These are phyloP conservation scores for Cutaneotrichosporon sp. DNA, from an alignment of 1,284 basidiomycete genomes.

Conservation along the genomic window DNA sequence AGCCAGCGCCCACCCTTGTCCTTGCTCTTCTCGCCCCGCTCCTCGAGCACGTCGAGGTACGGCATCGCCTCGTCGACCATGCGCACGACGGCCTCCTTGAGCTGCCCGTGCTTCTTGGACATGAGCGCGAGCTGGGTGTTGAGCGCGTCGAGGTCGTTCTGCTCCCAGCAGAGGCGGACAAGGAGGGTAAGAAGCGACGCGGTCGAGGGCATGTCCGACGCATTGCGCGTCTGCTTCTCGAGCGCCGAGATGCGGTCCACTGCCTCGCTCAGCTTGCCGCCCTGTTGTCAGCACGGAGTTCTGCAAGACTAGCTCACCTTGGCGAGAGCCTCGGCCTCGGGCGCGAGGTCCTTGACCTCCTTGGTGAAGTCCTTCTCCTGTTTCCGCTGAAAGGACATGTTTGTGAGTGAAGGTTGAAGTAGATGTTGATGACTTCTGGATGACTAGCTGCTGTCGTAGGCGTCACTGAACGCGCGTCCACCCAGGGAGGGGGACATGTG, in stretches of 20 bases:
- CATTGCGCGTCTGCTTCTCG: conserved; percentile 97
- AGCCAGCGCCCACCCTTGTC: conserved; percentile 72
- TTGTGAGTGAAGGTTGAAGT: conserved; percentile 15
- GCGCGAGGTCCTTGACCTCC: conserved; percentile 57
- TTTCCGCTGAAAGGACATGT: conserved; percentile 54
- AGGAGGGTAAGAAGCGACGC: conserved; percentile 78
- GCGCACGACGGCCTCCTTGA: conserved; percentile 84
- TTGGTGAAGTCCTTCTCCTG: conserved; percentile 60
- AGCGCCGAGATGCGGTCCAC: conserved; percentile 85
- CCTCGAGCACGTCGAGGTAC: conserved; percentile 71
- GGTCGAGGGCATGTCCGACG: conserved; percentile 88
- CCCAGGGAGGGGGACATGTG: too few relatives aligned
- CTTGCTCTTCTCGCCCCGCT: conserved; percentile 44
- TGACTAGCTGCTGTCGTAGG: not conserved
- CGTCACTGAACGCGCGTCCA: conserved; percentile 19
- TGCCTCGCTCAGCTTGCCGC: conserved; percentile 77
- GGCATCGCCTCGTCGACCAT: conserved; percentile 84
- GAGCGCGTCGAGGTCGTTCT: conserved; percentile 64
- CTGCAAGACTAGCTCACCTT: conserved; percentile 52
- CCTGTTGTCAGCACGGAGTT: conserved; percentile 42
- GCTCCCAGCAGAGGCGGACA: conserved; percentile 68
- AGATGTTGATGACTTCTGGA: conserved; percentile 9
- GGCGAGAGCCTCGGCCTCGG: conserved; percentile 55
- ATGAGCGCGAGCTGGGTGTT: conserved; percentile 73
- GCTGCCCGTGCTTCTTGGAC: conserved; percentile 96